Evolutionary conservation across 192 early-diverging fungal species (phyloP).

Genomic region (Diversispora eburnea): DNA sequence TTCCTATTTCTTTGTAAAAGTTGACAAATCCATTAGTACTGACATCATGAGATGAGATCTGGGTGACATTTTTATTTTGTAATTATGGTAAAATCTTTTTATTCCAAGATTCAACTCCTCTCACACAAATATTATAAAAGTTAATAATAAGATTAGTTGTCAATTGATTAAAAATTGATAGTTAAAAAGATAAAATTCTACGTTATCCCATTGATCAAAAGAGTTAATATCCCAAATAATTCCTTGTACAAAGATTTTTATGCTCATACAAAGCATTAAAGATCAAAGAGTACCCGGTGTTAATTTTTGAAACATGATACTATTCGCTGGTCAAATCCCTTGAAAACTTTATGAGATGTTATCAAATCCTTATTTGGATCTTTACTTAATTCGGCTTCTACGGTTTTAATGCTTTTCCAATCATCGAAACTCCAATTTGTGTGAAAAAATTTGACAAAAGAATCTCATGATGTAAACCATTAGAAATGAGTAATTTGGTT

Average conservation of each 20-base stretch:
- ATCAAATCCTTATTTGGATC: conserved; percentile 59
- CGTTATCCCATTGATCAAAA: conserved; percentile 83
- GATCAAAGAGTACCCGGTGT: conserved; percentile 85
- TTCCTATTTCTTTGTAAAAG: conserved; percentile 72
- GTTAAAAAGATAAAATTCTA: conserved; percentile 15
- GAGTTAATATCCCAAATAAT: conserved; percentile 98
- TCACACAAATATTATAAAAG: not conserved
- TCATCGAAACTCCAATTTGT: conserved; percentile 96
- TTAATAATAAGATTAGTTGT: not conserved
- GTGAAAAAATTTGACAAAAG: conserved; percentile 99
- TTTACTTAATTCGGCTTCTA: conserved; percentile 73
- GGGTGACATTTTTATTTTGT: conserved; percentile 38
- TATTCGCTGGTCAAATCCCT: conserved; percentile 97
- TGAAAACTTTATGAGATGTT: conserved; percentile 93
- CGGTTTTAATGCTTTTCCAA: conserved; percentile 77
- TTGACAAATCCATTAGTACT: conserved; percentile 97
- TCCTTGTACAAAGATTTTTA: conserved; percentile 99
- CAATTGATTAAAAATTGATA: not conserved
- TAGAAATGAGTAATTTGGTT: conserved; percentile 80
- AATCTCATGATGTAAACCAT: conserved; percentile 89
- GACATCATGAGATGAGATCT: conserved; percentile 80
- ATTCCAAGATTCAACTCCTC: conserved; percentile 86
- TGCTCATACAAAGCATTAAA: conserved; percentile 97
- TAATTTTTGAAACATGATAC: conserved; percentile 89
- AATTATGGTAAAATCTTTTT: conserved; percentile 95